A percentile compares a stretch with the other conserved stretches of the same genome.
These are phyloP conservation scores for Pleoardoris graminearum DNA, from an alignment of 2,329 filamentous ascomycete genomes.

Conservation along the genomic window DNA sequence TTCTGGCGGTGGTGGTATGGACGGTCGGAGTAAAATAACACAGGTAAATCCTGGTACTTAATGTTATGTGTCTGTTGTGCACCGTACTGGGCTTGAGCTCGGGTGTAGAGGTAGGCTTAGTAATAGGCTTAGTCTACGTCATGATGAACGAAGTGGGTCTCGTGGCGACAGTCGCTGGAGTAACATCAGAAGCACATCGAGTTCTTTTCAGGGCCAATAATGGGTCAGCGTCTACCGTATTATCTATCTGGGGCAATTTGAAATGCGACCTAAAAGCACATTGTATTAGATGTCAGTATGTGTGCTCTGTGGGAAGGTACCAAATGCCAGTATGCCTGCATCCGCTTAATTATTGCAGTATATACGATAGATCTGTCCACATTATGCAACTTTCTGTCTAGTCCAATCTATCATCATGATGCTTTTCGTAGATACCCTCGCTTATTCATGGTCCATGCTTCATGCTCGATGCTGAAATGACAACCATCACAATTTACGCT, in stretches of 20 bases:
- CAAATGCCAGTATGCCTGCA: too few relatives aligned
- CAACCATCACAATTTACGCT: background rate
- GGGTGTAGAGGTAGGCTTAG: too few relatives aligned
- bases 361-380: background rate
- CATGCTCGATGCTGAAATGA: background rate
- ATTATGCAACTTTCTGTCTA: background rate
- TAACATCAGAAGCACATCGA: background rate
- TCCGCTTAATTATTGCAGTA: too few relatives aligned
- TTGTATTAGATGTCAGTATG: too few relatives aligned
- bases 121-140: background rate
- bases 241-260: too few relatives aligned
- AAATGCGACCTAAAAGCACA: too few relatives aligned
- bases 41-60: too few relatives aligned
- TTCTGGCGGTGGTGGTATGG: background rate
- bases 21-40: too few relatives aligned
- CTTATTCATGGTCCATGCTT: background rate
- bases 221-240: background rate
- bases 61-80: too few relatives aligned
- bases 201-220: background rate
- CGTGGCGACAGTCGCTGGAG: background rate
- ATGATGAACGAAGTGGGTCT: background rate
- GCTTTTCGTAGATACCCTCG: background rate
- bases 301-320: too few relatives aligned
- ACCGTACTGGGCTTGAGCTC: background rate
- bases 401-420: conserved; percentile 2